Evolutionary conservation across 768 basidiomycete species (phyloP), one percentile per base, ranked within the genome.

Genomic region (Rossbeevera mucosa): DNA sequence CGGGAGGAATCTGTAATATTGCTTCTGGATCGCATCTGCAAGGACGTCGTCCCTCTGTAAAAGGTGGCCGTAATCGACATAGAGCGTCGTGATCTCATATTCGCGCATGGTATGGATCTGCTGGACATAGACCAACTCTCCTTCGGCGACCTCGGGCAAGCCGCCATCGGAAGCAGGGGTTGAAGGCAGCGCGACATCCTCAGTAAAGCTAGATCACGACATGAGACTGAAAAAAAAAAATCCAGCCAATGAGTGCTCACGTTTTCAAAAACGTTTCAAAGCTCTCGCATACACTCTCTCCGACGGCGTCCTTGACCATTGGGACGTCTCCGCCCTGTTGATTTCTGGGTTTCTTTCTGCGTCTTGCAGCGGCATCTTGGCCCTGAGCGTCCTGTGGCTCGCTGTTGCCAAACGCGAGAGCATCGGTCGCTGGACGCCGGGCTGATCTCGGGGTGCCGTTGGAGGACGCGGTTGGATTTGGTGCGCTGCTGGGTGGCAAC

Each of bases 1-100:
- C 0, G 95, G 95, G 2, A 98, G 75, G 72, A 98, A 98, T 63
- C 96, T 85, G 67, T 98, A 98, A 67, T 99, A 98, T 66, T 96
- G 92, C 55, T 84, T 88, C 58, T 89, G 86, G 53, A 99, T 91
- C 2, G 95, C 95, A 58, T 90, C 83, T 0, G 95, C 94, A 18
- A 98, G 86, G 5, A 94, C 86, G 57, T 96, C 94, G 66, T 98
- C 94, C 49, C 85, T 80, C 65, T 88, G 83, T 24, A 96, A 80
- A 30, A 98, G 78, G 67, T 99, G 94, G 9, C 83, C 81, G 54
- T 88, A 98, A 74, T 98, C 94, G 70, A 99, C 87, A 65, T 97
- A 99, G 65, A 99, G 86, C 0, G 95, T 98, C 8, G 92, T 91
- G 48, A 96, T 78, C 65, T 94, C 88, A 67, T 90, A 94, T 67